Base-by-base conservation (phyloP, 306 rosid species). In the Inga oerstediana region DNA sequence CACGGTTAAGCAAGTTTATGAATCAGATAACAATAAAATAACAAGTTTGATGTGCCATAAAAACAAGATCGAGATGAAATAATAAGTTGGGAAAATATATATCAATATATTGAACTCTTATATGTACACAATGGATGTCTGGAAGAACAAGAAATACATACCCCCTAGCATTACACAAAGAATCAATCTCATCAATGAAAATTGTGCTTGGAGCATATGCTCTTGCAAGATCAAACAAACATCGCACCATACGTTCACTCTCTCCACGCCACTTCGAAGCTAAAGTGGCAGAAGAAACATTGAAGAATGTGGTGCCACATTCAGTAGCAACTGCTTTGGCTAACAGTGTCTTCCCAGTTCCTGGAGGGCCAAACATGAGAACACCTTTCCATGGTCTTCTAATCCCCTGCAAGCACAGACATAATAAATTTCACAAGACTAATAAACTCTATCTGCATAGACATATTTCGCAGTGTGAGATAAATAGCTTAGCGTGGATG, bases 231-330 rank as follows among this genome's bases (percentile, higher is more conserved):
- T 97, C 99, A 92, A 97, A 97, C 84, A 93, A 89, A 82, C 99
- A 97, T 76, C 95, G 93, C 32, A 94, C 99, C 99, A 97, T 97
- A 19, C 99, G 97, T 84, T 97, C 99, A 90, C 99, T 97, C 88
- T 97, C 99, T 17, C 99, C 99, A 49, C 97, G 98, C 99, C 99
- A 97, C 83, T 97, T 97, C n/a, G 99, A 97, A 79, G 99, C 99
- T 79, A 97, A 87, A 54, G 99, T 94, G 56, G 98, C 97, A 72
- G 99, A 97, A 27, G 99, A 97, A 76, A 97, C 99, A 46, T 97
- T 97, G 77, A 97, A 97, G 91, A 97, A 97, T 19, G 99, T 97
- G 13, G 99, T 97, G 46, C 99, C 97, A 83, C 99, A 97, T 90
- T 97, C 99, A 46, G 98, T 91, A 72, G 99, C 99, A 87, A 97